A percentile compares a stretch with the other conserved stretches of the same genome.
phyloP scores from a whole-genome alignment of 345 rosid species.

The Syzygium oleosum region DNA sequence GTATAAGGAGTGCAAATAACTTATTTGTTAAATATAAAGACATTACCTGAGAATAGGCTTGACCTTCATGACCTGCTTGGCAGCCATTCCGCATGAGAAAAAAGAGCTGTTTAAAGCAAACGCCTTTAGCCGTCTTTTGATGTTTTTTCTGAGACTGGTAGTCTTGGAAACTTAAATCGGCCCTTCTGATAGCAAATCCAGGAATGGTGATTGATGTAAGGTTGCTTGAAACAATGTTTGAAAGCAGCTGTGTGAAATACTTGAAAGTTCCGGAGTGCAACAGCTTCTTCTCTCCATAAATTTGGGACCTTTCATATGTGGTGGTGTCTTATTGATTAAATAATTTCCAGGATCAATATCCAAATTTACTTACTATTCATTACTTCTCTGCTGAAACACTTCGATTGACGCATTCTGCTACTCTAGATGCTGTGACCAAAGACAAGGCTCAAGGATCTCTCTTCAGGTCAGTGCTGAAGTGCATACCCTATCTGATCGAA shows the following conservation, averaged over 20 bases:
- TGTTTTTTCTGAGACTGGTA: background rate
- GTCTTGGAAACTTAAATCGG: background rate
- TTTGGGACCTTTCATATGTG: background rate
- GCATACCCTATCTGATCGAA: conserved; percentile 92
- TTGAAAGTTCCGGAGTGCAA: background rate
- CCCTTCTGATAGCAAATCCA: background rate
- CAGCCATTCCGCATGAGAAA: background rate
- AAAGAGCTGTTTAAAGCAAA: background rate
- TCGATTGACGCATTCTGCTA: conserved; percentile 1
- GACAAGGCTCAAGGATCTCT: conserved; percentile 97
- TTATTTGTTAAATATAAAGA: background rate
- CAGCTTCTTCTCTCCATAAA: background rate
- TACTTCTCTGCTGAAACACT: conserved; percentile 5
- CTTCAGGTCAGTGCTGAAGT: conserved; percentile 86
- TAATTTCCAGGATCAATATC: background rate
- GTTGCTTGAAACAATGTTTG: background rate
- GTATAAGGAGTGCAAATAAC: background rate
- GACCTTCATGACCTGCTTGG: background rate
- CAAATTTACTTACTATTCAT: background rate
- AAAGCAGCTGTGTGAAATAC: background rate
- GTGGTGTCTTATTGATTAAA: background rate
- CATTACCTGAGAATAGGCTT: background rate
- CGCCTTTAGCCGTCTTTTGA: background rate
- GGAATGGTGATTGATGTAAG: background rate
- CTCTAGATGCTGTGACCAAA: conserved; percentile 86